phyloP scores from a whole-genome alignment of 768 basidiomycete species.

The Mycena alexandri region DNA sequence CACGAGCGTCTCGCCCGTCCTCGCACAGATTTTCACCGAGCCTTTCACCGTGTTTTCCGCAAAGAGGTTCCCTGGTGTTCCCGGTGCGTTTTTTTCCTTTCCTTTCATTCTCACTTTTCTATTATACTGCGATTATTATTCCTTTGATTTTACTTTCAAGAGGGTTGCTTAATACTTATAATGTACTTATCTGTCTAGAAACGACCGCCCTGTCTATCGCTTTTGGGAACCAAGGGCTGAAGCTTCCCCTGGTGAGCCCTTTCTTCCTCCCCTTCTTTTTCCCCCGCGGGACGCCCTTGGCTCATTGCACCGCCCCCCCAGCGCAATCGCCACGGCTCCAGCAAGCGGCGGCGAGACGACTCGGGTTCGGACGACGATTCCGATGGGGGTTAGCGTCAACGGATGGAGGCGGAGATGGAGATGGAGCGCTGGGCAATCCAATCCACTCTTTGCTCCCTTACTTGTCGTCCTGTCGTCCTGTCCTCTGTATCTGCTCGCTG shows the following conservation, averaged over 20 bases:
- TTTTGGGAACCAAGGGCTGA: conserved; percentile 91
- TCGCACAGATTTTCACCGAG: conserved; percentile 87
- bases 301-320: conserved; percentile 45
- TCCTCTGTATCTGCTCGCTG: conserved; percentile 25
- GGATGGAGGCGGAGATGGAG: not conserved
- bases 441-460: not conserved
- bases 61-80: conserved; percentile 95
- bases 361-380: conserved; percentile 79
- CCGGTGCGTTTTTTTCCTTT: conserved; percentile 61
- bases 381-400: conserved; percentile 56
- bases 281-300: conserved; percentile 14
- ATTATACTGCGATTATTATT: conserved; percentile 32
- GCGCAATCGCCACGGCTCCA: conserved; percentile 87
- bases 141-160: conserved; percentile 30
- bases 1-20: conserved; percentile 77
- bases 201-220: conserved; percentile 92
- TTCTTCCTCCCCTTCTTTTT: conserved; percentile 33
- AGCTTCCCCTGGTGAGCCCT: conserved; percentile 80
- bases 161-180: conserved; percentile 34
- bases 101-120: conserved; percentile 29
- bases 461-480: conserved; percentile 11
- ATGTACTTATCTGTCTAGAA: conserved; percentile 56
- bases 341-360: conserved; percentile 73
- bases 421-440: too few species aligned
- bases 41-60: conserved; percentile 91